Base-by-base conservation (phyloP, 2,329 filamentous ascomycete genomes). In the Xylariaceae sp. region DNA sequence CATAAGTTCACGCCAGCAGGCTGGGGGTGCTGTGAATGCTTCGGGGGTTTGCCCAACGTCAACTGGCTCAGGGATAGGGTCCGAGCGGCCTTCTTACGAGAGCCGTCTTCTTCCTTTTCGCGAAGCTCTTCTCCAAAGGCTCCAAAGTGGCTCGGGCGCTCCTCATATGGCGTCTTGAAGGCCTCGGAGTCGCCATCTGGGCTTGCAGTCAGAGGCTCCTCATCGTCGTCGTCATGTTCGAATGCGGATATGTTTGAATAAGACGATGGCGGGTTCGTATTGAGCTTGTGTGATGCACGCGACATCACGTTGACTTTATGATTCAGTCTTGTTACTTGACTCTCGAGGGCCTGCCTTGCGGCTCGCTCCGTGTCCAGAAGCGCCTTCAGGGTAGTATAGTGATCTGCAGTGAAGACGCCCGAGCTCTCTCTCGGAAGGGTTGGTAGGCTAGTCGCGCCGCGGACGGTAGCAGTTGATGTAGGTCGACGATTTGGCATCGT, bases 31-130 rank as follows among this genome's bases (percentile, higher is more conserved):
- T 53, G 31, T 35, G 50, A 52, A 39, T 52, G 45, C 7, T 32
- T n/a, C 13, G 30, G 30, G 13, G 30, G 30, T 51, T 64, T 67
- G 32, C 64, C 65, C 50, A 76, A 63, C 1, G 78, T 82, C 51
- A 83, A 60, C 55, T 79, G 77, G 45, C 78, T 78, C 9, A 85
- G 67, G 19, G 78, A 86, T 54, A 88, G 70, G 33, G 79, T 83
- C 49, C 78, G 76, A 17, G 78, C 78, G 1, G 81, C 78, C 56
- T 68, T 78, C 38, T 64, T 61, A 34, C 60, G 63, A 16, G 61
- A 47, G 16, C 55, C 52, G 37, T 66, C 63, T 16, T 64, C 64
- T 19, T 65, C 65, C 18, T 54, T 61, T 30, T 45, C 30, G 16
- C 33, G 59, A 47, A 68, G 60, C 53, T 68, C 68, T 57, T 68